A percentile compares a stretch with the other conserved stretches of the same genome.
phyloP scores from a whole-genome alignment of 2,329 filamentous ascomycete genomes.

The Hypoxylon sp. region DNA sequence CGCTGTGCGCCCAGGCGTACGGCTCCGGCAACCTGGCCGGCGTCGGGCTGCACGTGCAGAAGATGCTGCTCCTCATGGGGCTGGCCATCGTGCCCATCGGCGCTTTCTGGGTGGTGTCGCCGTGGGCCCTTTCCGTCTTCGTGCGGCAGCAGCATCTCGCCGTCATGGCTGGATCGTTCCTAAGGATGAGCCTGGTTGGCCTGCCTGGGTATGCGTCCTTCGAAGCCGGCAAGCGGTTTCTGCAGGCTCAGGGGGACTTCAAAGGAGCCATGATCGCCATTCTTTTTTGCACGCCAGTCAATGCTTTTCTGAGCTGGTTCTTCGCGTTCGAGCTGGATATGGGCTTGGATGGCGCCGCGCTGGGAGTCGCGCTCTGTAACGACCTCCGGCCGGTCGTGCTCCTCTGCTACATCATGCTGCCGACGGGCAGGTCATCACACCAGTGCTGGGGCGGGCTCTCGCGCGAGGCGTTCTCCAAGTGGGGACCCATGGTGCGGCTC shows the following conservation, averaged over 20 bases:
- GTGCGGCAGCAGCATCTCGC: slow-evolving; percentile 63
- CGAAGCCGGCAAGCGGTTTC: slow-evolving; percentile 66
- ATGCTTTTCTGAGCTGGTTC: slow-evolving; percentile 62
- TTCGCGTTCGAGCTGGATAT: slow-evolving; percentile 58
- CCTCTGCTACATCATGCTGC: slow-evolving; percentile 59
- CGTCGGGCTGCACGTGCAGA: slow-evolving; percentile 65
- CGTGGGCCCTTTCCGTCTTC: slow-evolving; percentile 59
- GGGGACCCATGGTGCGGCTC: slow-evolving; percentile 56
- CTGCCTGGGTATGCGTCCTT: slow-evolving; percentile 67
- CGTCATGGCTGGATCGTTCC: slow-evolving; percentile 61
- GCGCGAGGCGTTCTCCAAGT: slow-evolving; percentile 53
- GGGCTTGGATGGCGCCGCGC: slow-evolving; percentile 64
- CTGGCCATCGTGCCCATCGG: slow-evolving; percentile 62
- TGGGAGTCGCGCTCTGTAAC: slow-evolving; percentile 63
- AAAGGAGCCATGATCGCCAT: slow-evolving; percentile 62
- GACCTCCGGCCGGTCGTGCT: slow-evolving; percentile 62
- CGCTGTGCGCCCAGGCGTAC: slow-evolving; percentile 64
- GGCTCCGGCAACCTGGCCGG: slow-evolving; percentile 61
- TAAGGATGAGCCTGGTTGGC: slow-evolving; percentile 62
- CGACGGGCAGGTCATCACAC: slow-evolving; percentile 55
- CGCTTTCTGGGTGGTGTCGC: slow-evolving; percentile 62
- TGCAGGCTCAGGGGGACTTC: slow-evolving; percentile 68
- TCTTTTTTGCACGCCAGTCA: slow-evolving; percentile 61
- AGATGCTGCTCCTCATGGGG: slow-evolving; percentile 64
- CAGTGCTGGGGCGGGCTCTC: slow-evolving; percentile 62